Percentiles rank a stretch among this genome's conserved stretches.
These are phyloP conservation scores for Plasmodium ovale DNA, from an alignment of 169 alveolate genomes.

Conservation along the genomic window DNA sequence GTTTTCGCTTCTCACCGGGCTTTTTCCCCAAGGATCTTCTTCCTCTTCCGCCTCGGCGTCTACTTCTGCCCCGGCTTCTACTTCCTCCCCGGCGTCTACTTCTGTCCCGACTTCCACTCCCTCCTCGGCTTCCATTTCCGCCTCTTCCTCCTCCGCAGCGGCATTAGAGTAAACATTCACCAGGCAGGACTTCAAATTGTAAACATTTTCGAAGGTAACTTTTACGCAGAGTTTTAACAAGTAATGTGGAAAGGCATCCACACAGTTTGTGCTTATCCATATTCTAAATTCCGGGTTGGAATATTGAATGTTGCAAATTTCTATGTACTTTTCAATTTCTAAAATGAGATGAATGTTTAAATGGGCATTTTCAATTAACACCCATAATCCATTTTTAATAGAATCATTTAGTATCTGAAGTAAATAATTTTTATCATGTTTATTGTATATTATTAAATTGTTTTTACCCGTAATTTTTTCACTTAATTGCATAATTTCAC, in stretches of 20 bases:
- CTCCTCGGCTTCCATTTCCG: constrained; percentile 1
- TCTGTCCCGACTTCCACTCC: background rate
- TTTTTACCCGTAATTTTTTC: constrained; percentile 73
- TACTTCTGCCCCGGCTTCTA: background rate
- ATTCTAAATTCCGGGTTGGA: constrained; percentile 75
- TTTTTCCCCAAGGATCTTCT: background rate
- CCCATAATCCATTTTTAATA: constrained; percentile 76
- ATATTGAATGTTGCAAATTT: constrained; percentile 61
- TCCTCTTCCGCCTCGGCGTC: constrained; percentile 2
- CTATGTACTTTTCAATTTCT: constrained; percentile 74
- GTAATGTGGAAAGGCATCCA: constrained; percentile 53
- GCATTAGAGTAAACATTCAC: constrained; percentile 42
- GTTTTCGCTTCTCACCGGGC: constrained; percentile 30
- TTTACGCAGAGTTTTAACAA: constrained; percentile 64
- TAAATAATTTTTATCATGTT: constrained; percentile 42
- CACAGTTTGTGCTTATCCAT: constrained; percentile 73
- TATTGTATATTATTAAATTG: constrained; percentile 63
- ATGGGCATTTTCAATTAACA: constrained; percentile 74
- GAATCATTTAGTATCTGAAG: constrained; percentile 66
- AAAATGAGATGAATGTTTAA: constrained; percentile 55
- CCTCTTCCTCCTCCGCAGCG: constrained; percentile 16
- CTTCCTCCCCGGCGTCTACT: background rate
- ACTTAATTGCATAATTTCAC: constrained; percentile 62
- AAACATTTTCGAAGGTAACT: constrained; percentile 61
- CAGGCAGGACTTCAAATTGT: constrained; percentile 53